phyloP scores from a whole-genome alignment of 2,329 filamentous ascomycete species.

The Curvularia lunata region DNA sequence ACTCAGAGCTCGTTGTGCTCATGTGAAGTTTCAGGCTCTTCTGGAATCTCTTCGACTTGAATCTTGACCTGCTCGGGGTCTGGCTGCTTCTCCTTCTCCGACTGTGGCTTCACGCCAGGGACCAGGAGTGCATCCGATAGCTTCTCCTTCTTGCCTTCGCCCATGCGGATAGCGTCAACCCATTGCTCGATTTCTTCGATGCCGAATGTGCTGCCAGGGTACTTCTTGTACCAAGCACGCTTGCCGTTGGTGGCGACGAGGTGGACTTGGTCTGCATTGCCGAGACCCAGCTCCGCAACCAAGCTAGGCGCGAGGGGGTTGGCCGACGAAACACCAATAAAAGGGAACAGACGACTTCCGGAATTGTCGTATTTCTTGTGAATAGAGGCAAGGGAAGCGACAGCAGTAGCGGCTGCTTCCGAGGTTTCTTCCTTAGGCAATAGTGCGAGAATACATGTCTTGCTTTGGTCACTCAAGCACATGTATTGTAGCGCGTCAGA shows the following conservation, averaged over 20 bases:
- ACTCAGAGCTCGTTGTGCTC: slow-evolving; percentile 38
- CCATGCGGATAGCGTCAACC: slow-evolving; percentile 90
- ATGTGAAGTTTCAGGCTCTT: slow-evolving; percentile 17
- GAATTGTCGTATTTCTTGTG: slow-evolving; percentile 74
- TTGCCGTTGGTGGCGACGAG: slow-evolving; percentile 85
- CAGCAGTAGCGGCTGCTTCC: slow-evolving; percentile 52
- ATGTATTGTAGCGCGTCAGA: slow-evolving; percentile 68
- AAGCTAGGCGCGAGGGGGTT: slow-evolving; percentile 65
- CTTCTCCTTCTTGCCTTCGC: slow-evolving; percentile 80
- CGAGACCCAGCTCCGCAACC: slow-evolving; percentile 67
- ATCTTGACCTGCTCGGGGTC: slow-evolving; percentile 43
- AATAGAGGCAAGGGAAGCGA: slow-evolving; percentile 70
- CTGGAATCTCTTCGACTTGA: slow-evolving; percentile 37
- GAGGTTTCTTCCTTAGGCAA: slow-evolving; percentile 53
- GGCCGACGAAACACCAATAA: slow-evolving; percentile 73
- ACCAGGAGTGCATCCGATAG: slow-evolving; percentile 60
- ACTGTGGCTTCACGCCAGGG: slow-evolving; percentile 27
- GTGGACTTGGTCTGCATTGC: slow-evolving; percentile 62
- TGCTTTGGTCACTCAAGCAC: slow-evolving; percentile 77
- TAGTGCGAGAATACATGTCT: slow-evolving; percentile 78
- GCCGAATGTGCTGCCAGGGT: slow-evolving; percentile 64
- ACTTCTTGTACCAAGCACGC: slow-evolving; percentile 83
- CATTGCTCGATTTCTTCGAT: slow-evolving; percentile 74
- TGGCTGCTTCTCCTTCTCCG: slow-evolving; percentile 29
- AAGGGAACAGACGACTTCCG: slow-evolving; percentile 77